These are phyloP conservation scores for Thermochaetoides thermophila DNA, from an alignment of 495 filamentous ascomycete species.

Conservation along the genomic window DNA sequence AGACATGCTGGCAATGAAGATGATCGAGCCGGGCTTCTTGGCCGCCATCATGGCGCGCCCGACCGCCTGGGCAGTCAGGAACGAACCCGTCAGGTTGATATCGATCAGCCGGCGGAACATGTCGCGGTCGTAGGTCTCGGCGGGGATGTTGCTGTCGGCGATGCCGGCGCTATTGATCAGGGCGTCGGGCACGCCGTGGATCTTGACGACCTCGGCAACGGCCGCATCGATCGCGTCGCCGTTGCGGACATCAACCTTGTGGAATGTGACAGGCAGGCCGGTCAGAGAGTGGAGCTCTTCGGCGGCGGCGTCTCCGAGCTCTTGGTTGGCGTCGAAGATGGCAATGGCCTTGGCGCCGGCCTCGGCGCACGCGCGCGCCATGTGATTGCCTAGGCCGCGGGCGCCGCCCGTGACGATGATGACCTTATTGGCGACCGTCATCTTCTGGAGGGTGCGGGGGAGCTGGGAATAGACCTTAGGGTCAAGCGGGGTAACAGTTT, in stretches of 20 bases:
- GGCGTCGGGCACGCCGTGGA: conserved; percentile 53
- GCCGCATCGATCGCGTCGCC: conserved; percentile 44
- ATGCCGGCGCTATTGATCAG: conserved; percentile 77
- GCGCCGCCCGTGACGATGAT: conserved; percentile 63
- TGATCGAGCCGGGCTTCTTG: conserved; percentile 51
- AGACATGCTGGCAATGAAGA: conserved; percentile 65
- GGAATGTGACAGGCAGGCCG: conserved; percentile 57
- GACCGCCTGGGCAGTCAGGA: conserved; percentile 50
- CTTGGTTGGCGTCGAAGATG: conserved; percentile 60
- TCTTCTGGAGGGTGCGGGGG: conserved; percentile 46
- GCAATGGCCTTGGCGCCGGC: conserved; percentile 56
- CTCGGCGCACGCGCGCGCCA: conserved; percentile 61
- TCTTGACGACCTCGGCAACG: conserved; percentile 41
- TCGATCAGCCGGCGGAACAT: conserved; percentile 61
- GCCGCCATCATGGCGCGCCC: conserved; percentile 51
- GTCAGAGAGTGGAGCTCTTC: conserved; percentile 51
- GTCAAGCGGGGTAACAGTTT: conserved; percentile 28
- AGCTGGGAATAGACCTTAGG: conserved; percentile 30
- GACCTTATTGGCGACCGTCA: conserved; percentile 50
- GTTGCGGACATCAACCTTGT: conserved; percentile 64
- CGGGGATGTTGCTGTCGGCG: conserved; percentile 48
- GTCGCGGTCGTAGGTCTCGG: conserved; percentile 42
- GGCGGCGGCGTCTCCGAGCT: conserved; percentile 53
- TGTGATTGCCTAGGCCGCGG: conserved; percentile 60
- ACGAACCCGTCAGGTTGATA: conserved; percentile 62